Base-by-base conservation (phyloP, 345 rosid genomes). In the Boechera retrofracta region DNA sequence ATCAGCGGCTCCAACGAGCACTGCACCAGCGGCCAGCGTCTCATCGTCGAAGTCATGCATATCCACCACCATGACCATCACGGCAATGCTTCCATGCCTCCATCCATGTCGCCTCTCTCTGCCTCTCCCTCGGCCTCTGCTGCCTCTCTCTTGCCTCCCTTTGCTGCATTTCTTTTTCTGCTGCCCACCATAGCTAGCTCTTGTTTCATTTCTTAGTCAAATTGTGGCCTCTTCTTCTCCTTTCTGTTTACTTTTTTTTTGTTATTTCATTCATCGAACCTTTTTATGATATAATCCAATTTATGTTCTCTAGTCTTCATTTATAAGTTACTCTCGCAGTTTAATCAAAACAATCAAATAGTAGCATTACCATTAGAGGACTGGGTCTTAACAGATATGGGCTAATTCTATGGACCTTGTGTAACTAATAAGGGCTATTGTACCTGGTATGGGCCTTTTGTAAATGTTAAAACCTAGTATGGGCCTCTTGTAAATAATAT, bases 41-140 rank as follows among this genome's bases (percentile, higher is more conserved):
- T 92, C 67, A 69, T 87, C 5, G 88, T 89, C 5, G 87, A 87
- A n/a, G 98, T 92, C 13, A 87, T 92, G 91, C 86, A 87, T 44
- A 71, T 64, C 58, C 91, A 90, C 78, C 87, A 64, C 6, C 47
- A 84, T 2, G 62, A 69, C 32, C 79, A 80, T 29, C 65, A 35
- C 76, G 79, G 39, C 24, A 81, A 28, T 2, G 77, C 82, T 24
- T 72, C 80, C 44, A 51, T 44, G 29, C 32, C 80, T 65, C 78
- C 78, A 5, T 69, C 79, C 63, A 74, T 74, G 68, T 41, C 82
- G 3, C 79, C 82, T 56, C 52, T 64, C 60, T 64, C 76, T 6
- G 29, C 59, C 16, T 26, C 73, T 18, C 56, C 61, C 24, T 71
- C 71, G 2, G 6, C 41, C 38, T 56, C 71, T 0, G 6, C 69